Evolutionary conservation across 2,329 filamentous ascomycete genomes (phyloP).

Genomic region (Triangularia setosa): DNA sequence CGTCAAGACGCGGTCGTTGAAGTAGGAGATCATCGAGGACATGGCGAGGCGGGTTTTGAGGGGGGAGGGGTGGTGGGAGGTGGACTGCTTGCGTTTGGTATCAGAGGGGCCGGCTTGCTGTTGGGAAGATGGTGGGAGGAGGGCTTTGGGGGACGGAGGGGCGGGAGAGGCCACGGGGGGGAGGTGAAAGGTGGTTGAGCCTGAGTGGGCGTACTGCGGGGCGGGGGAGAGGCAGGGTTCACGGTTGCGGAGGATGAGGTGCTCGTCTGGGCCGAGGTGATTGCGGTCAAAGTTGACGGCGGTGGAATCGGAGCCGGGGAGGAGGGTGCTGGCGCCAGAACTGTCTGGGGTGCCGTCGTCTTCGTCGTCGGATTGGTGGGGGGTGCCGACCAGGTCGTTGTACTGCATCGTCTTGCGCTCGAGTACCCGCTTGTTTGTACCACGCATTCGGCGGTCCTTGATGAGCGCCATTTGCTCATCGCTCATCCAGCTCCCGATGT

Average conservation of each 20-base stretch:
- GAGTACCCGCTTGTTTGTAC: conserved; percentile 74
- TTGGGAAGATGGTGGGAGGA: not conserved
- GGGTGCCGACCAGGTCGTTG: conserved; percentile 76
- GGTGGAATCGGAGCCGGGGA: conserved; percentile 12
- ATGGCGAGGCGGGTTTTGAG: conserved; percentile 86
- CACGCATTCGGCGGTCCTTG: conserved; percentile 72
- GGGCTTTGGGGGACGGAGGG: not conserved
- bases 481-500: conserved; percentile 98
- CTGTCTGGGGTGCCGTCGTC: conserved; percentile 42
- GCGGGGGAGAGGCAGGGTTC: conserved; percentile 35
- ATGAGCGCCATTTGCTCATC: conserved; percentile 97
- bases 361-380: conserved; percentile 75
- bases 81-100: conserved; percentile 20
- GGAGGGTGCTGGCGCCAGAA: conserved; percentile 23
- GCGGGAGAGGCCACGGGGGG: conserved; percentile 8
- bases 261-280: not conserved
- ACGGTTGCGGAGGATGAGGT: conserved; percentile 15
- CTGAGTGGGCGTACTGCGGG: conserved; percentile 49
- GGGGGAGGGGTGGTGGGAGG: conserved; percentile 52
- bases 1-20: conserved; percentile 89
- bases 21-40: conserved; percentile 96
- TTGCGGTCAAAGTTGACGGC: conserved; percentile 10
- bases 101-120: not conserved
- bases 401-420: conserved; percentile 87
- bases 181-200: conserved; percentile 37